phyloP scores from a whole-genome alignment of 1,284 basidiomycete genomes.

The Mycena citricolor region DNA sequence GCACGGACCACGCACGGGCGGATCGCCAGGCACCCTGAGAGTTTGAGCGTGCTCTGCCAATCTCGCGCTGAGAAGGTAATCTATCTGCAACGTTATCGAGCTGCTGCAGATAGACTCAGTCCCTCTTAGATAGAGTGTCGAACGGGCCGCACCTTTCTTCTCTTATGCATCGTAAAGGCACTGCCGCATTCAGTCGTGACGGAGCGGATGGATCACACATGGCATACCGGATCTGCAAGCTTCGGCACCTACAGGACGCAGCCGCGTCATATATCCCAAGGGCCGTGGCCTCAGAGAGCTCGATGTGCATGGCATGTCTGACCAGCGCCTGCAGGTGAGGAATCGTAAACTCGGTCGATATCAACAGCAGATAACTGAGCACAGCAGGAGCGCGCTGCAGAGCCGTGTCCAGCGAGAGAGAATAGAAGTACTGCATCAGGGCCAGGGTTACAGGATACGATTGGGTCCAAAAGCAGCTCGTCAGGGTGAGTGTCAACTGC shows the following conservation, averaged over 20 bases:
- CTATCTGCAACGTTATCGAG: no score
- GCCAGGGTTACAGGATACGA: slow-evolving; percentile 63
- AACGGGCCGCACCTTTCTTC: no score
- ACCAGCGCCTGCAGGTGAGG: slow-evolving; percentile 78
- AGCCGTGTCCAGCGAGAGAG: slow-evolving; percentile 79
- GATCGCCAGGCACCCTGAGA: no score
- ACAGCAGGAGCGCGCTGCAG: slow-evolving; percentile 90
- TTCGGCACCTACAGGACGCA: slow-evolving; percentile 84
- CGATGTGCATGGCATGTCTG: slow-evolving; percentile 91
- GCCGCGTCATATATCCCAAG: slow-evolving; percentile 93
- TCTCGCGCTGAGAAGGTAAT: no score
- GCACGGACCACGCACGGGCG: no score
- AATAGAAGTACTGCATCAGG: slow-evolving; percentile 82
- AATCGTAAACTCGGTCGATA: slow-evolving; percentile 76
- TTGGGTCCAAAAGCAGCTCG: slow-evolving; percentile 79
- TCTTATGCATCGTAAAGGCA: no score
- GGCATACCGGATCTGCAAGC: slow-evolving; percentile 80
- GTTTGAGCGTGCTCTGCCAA: no score
- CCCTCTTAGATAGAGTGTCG: no score
- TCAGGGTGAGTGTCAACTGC: slow-evolving; percentile 47
- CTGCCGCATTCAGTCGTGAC: no score
- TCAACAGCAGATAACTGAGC: slow-evolving; percentile 80
- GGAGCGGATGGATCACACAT: no score
- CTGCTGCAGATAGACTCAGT: no score
- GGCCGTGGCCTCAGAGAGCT: slow-evolving; percentile 78